Evolutionary conservation across 345 rosid species (phyloP), one percentile per base, ranked within the genome.

Genomic region (Aquilaria yunnanensis): DNA sequence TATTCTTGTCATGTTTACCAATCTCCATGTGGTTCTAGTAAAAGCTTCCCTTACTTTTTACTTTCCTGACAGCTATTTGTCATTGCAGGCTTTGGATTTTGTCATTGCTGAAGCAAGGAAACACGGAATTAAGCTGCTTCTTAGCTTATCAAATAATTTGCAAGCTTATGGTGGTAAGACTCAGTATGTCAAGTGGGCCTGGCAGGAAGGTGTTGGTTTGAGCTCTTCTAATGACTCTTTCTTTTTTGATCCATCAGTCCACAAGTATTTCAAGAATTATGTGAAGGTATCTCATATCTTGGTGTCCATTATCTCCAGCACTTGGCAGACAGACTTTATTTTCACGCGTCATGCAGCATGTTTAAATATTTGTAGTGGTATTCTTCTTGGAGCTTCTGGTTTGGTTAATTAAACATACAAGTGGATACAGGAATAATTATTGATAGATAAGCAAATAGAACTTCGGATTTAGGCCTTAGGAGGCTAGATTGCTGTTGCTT

Each of bases 131-230:
- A 80, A 89, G 58, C 77, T 87, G 62, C 72, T 90, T 13, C 90
- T 90, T 53, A 76, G 92, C 75, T 74, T 90, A 70, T 95, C 85
- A 56, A 85, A 90, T 65, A 90, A 90, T 77, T 83, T 90, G 77
- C 81, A 79, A 69, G 83, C 89, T 48, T 87, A 78, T 32, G 97
- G 97, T 47, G 97, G 95, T 43, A 90, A 90, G 79, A 80, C 83
- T 32, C 97, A 87, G 70, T 87, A 90, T 76, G 95, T 90, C 64
- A 78, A 85, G 57, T 90, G 97, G 95, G 97, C 97, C 6, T 87
- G 97, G 97, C 79, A 87, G 79, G 97, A 90, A 71, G 95, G 97
- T 41, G 72, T 85, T 72, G 97, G 89, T 29, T 75, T 85, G 65
- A 87, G 92, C 70, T 78, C 95, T 12, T 83, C 85, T 2, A 90